Evolutionary conservation across 2,329 filamentous ascomycete genomes (phyloP).

Genomic region (Pezicula carpinea): DNA sequence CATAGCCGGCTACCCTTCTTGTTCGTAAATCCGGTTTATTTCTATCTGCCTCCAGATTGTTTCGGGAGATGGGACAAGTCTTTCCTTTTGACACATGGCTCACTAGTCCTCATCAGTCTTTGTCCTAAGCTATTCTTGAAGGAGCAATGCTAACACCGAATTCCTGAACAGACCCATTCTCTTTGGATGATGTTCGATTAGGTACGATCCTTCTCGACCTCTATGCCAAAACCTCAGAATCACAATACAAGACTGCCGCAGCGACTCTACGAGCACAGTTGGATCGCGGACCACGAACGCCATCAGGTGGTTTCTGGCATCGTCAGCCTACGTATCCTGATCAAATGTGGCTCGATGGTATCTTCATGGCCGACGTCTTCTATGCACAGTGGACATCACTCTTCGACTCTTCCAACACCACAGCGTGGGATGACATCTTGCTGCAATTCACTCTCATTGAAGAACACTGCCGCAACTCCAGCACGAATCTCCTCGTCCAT

Average conservation of each 20-base stretch:
- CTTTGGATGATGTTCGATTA: slow-evolving; percentile 47
- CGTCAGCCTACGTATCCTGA: slow-evolving; percentile 40
- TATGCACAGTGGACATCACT: slow-evolving; percentile 23
- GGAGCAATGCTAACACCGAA: no score
- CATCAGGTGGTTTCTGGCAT: slow-evolving; percentile 51
- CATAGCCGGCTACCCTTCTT: slow-evolving; percentile 39
- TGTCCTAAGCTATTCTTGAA: no score
- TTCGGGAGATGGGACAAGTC: no score
- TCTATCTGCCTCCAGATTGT: no score
- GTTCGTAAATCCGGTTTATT: no score
- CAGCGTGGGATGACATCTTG: slow-evolving; percentile 26
- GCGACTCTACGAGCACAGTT: slow-evolving; percentile 41
- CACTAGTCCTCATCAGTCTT: no score
- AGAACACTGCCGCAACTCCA: slow-evolving; percentile 15
- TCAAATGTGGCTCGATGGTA: slow-evolving; percentile 56
- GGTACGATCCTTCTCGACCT: slow-evolving; percentile 47
- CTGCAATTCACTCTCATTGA: slow-evolving; percentile 23
- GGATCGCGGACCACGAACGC: slow-evolving; percentile 43
- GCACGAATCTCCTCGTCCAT: slow-evolving; percentile 28
- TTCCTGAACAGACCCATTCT: no score
- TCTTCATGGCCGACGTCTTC: slow-evolving; percentile 40
- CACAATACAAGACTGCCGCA: slow-evolving; percentile 45
- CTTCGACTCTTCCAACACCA: slow-evolving; percentile 21
- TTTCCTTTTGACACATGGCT: no score
- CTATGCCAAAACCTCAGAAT: slow-evolving; percentile 39